Base-by-base conservation (phyloP, 108 stramenopile genomes). In the Mediolabrus comicus region DNA sequence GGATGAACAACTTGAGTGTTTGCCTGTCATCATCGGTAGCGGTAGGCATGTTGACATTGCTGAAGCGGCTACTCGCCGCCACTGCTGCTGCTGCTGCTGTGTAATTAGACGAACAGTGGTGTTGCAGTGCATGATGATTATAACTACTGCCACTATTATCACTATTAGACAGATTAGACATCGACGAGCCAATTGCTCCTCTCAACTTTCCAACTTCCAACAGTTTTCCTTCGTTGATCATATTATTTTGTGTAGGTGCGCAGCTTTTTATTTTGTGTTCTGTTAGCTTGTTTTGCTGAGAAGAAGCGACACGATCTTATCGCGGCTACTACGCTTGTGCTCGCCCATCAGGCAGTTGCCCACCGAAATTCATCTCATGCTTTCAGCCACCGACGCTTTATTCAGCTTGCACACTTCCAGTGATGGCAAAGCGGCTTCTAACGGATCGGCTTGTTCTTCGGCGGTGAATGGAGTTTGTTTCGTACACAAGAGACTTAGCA, bases 391-490 rank as follows among this genome's bases (percentile, higher is more conserved):
- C 19, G 74, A 75, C 32, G 52, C 75, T 16, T 69, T 76, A 53
- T 76, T 76, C 27, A 76, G 69, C 36, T 70, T 76, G 11, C 70
- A 76, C 30, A 34, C 69, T 7, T 43, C 70, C 36, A 28, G 16
- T n/a, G 26, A 6, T 27, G 14, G 13, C 53, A 56, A 11, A 11
- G 3, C 0, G 17, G 19, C 51, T 3, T 4, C n/a, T 31, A 53
- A 34, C 17, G 41, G 41, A 3, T 29, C 56, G 38, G 13, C 41
- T 16, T 59, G 27, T 19, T 33, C 28, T 19, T 59, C 72, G 30
- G 66, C 67, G 12, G 77, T 79, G 55, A 74, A 72, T 22, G 77
- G 67, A 27, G 72, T 79, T 14, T 79, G 77, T 34, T 79, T 79
- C 24, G 38, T 74, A n/a, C 67, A 59, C 35, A 60, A 79, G 56